Base-by-base conservation (phyloP, 768 basidiomycete genomes). In the Leucogyrophana mollusca region DNA sequence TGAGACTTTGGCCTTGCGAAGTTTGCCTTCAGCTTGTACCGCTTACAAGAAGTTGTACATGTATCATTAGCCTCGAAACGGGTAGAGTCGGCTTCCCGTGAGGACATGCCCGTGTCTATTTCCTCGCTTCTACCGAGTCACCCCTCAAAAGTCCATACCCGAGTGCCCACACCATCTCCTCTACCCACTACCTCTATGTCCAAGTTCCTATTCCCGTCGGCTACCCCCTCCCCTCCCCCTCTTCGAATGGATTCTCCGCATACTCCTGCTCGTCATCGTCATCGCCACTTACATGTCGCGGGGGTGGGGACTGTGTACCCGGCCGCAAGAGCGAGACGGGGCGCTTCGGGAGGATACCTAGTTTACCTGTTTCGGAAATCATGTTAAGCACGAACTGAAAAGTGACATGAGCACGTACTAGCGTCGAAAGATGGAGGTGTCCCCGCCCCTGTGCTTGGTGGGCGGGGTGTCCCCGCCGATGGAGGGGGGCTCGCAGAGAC, bases 221-320 rank as follows among this genome's bases (percentile, higher is more conserved):
- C n/a, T n/a, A n/a, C n/a, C n/a, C n/a, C n/a, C n/a, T n/a, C n/a
- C n/a, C n/a, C 27, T 30, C 24, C 16, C 24, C 50, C 32, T 86
- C 83, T 46, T 88, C 85, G 50, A 89, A 89, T 27, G 86, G 86
- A 55, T 80, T 87, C 73, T 87, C 84, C 3, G 77, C 74, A 61
- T 85, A 88, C 62, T 87, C 86, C 53, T 85, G 56, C n/a, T 78
- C 81, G 6, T 74, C 69, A 34, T 73, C 69, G 20, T 73, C 65
- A 43, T 55, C 53, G 51, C 55, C 47, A 44, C 14, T 54, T 53
- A 35, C 49, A 40, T 4, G 51, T 36, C 14, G 39, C 17, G 57
- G 52, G 11, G 64, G 71, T 16, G 73, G 57, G 3, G 62, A 47
- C 46, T 60, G 50, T 11, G 59, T 30, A 30, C 27, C 27, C 6